Conservation (phyloP, 495 filamentous ascomycete genomes). For the Patellaria atrata region DNA sequence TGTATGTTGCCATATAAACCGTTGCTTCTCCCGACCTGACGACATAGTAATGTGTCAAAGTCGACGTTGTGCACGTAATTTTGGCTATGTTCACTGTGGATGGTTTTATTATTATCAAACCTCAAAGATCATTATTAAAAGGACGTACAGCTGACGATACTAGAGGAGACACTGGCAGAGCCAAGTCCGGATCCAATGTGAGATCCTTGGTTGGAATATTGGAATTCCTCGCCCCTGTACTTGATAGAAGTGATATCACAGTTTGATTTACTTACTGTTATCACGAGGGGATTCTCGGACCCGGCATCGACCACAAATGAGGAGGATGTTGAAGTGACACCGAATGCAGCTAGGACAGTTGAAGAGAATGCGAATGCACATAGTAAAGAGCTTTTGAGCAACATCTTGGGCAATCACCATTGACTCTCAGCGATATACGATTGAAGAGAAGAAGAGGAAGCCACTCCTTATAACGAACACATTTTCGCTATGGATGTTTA, state of each 20-base stretch:
- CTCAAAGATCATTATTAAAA: conserved; percentile 3
- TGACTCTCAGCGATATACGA: too few species aligned
- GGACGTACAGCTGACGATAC: conserved; percentile 25
- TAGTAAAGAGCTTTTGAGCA: conserved; percentile 6
- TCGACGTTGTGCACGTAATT: conserved; percentile 44
- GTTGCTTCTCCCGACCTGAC: conserved; percentile 43
- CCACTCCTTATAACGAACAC: too few species aligned
- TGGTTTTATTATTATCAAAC: conserved; percentile 4
- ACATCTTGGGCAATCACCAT: too few species aligned
- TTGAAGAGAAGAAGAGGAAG: too few species aligned
- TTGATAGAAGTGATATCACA: conserved; percentile 52
- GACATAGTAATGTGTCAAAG: conserved; percentile 49
- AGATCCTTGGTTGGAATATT: conserved; percentile 36
- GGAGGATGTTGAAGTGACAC: conserved; percentile 5
- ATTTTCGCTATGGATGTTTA: too few species aligned
- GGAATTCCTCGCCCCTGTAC: conserved; percentile 42
- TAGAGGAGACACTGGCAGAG: conserved; percentile 40
- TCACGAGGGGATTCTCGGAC: conserved; percentile 38
- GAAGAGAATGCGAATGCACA: conserved; percentile 10
- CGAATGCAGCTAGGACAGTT: conserved; percentile 12
- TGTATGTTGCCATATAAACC: conserved; percentile 51
- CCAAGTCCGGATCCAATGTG: conserved; percentile 50
- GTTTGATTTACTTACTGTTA: conserved; percentile 40
- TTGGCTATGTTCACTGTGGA: conserved; percentile 38
- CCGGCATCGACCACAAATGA: conserved; percentile 39